These are phyloP conservation scores for Diplosphaera chodatii DNA, from an alignment of 139 green algal genomes.

Conservation along the genomic window DNA sequence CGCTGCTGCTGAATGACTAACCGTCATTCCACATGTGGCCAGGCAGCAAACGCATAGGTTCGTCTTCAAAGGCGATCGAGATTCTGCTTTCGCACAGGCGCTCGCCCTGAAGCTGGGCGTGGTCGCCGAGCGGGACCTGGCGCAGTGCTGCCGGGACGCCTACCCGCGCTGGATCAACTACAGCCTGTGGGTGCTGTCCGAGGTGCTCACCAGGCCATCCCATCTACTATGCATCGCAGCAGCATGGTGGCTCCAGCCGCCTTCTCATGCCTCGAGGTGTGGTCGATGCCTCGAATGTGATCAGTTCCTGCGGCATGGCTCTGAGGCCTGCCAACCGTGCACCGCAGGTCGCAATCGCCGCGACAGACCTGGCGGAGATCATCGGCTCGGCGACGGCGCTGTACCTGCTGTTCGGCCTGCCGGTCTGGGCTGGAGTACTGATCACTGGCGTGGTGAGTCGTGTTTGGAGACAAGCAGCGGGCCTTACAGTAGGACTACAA, in stretches of 20 bases:
- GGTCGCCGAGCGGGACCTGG: conserved; percentile 42
- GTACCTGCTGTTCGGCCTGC: conserved; percentile 38
- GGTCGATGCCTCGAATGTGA: too few species aligned
- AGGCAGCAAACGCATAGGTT: too few species aligned
- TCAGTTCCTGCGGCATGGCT: too few species aligned
- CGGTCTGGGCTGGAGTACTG: conserved; percentile 40
- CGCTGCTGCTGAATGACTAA: too few species aligned
- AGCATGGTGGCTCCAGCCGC: too few species aligned
- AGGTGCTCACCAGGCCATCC: conserved; percentile 7
- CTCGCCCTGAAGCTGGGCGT: conserved; percentile 48
- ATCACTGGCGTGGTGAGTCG: conserved; percentile 28
- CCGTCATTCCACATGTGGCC: too few species aligned
- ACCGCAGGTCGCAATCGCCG: conserved; percentile 41
- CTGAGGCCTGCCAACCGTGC: neutral
- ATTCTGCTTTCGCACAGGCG: neutral
- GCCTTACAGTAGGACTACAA: too few species aligned
- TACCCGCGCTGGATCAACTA: conserved; percentile 32
- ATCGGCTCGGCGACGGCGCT: conserved; percentile 39
- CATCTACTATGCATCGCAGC: too few species aligned
- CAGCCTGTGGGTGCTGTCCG: conserved; percentile 45
- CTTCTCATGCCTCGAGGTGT: too few species aligned
- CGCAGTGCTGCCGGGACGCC: conserved; percentile 48
- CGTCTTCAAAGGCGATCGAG: too few species aligned
- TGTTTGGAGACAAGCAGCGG: too few species aligned
- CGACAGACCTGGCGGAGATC: conserved; percentile 55